Evolutionary conservation across 2,329 filamentous ascomycete species (phyloP).

Genomic region (Diaporthe longicolla): DNA sequence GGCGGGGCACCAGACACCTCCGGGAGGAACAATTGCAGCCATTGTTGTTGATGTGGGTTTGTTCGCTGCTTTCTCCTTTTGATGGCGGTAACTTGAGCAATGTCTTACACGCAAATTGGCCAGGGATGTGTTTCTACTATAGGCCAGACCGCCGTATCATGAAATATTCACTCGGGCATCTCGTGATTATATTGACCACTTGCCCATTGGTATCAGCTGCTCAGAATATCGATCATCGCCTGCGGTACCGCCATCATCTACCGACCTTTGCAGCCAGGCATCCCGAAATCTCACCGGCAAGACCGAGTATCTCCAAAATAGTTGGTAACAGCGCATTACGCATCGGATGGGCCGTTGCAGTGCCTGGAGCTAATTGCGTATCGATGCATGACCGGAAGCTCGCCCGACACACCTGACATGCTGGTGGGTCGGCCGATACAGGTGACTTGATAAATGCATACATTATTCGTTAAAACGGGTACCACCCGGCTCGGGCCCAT

Average conservation of each 20-base stretch:
- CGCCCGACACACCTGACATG: not conserved
- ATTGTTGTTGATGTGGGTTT: not conserved
- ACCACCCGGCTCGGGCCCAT: not conserved
- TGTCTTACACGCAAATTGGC: not conserved
- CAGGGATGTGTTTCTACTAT: not conserved
- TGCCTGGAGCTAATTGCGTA: not conserved
- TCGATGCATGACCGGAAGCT: conserved; percentile 19
- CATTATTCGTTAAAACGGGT: not conserved
- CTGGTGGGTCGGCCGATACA: not conserved
- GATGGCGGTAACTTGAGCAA: not conserved
- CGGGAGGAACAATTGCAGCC: conserved; percentile 47
- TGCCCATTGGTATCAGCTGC: not conserved
- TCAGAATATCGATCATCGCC: not conserved
- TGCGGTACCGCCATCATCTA: not conserved
- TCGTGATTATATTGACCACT: not conserved
- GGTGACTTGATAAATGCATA: conserved; percentile 14
- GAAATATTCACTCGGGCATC: not conserved
- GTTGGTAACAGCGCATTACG: not conserved
- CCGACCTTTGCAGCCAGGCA: not conserved
- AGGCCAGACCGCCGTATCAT: not conserved
- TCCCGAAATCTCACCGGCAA: not conserved
- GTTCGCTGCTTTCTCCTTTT: too few relatives aligned
- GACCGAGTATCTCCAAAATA: not conserved
- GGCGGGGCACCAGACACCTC: conserved; percentile 65
- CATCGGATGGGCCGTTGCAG: conserved; percentile 10